Base-by-base conservation (phyloP, 176 grass and related monocot species). In the Triticum timopheevii region DNA sequence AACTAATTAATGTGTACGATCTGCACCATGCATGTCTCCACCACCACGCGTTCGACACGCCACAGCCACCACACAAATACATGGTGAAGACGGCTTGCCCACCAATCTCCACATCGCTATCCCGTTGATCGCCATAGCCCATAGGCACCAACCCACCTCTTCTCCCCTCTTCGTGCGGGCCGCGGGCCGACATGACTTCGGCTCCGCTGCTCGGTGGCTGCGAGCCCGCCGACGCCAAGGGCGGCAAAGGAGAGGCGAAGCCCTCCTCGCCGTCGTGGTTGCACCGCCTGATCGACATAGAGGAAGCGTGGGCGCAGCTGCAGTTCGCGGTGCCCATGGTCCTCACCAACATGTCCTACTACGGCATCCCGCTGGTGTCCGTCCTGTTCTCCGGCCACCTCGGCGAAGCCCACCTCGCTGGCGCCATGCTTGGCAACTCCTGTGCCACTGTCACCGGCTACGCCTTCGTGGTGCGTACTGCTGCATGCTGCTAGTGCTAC, bases 251-350 rank as follows among this genome's bases (percentile, higher is more conserved):
- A 2, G 84, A 13, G 9, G 61, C 4, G 34, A 44, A 28, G 52
- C 38, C 20, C 47, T 49, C 16, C 13, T 54, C 77, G 82, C 5
- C 13, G 42, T 49, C 66, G 79, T 93, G 88, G 94, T 7, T 87
- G 70, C 45, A n/a, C 23, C 81, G 69, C 52, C 39, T 93, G 56
- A 47, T 98, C 39, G 93, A 95, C 71, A 76, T 19, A 49, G 79
- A 77, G 61, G 92, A 95, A 79, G 86, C 93, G 19, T 76, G 86
- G 65, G 50, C 28, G 81, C 96, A 98, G 86, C 64, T 95, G 64
- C 6, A 83, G 40, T 44, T 44, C 40, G 40, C 40, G 10, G 40
- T 44, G 40, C 40, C 40, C 3, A 42, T 42, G 39, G 39, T 42
- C 39, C 9, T 42, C 39, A 42, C 40, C 10, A 44, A 11, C 40